phyloP scores from a whole-genome alignment of 371 early-diverging fungal species.

The Rhizomucor miehei region DNA sequence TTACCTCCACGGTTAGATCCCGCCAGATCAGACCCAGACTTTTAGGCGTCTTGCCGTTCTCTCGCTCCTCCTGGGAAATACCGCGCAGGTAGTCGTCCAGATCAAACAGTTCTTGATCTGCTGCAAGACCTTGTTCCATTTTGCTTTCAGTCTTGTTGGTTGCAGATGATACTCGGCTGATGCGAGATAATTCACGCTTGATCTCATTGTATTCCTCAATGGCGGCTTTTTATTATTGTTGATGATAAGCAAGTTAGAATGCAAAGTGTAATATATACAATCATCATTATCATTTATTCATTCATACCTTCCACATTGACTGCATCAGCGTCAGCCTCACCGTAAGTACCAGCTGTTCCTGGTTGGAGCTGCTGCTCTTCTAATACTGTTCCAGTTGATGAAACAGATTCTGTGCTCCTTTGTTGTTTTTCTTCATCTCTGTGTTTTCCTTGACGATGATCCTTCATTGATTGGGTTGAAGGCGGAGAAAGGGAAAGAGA shows the following conservation, averaged over 20 bases:
- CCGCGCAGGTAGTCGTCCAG: conserved; percentile 29
- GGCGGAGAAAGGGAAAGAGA: too few relatives aligned
- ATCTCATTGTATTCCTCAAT: conserved; percentile 41
- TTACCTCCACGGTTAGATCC: conserved; percentile 34
- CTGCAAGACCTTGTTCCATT: conserved; percentile 23
- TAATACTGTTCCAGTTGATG: conserved; percentile 10
- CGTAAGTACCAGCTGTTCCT: conserved; percentile 23
- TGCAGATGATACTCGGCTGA: conserved; percentile 21
- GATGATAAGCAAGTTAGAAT: too few relatives aligned
- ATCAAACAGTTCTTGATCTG: conserved; percentile 26
- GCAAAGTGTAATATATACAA: too few relatives aligned
- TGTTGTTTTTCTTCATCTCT: too few relatives aligned
- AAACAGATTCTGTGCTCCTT: conserved; percentile 1
- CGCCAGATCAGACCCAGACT: conserved; percentile 51
- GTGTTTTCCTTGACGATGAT: too few relatives aligned
- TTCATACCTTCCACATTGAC: conserved; percentile 40
- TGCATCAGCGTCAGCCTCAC: conserved; percentile 43
- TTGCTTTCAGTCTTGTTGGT: conserved; percentile 3
- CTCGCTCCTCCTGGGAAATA: conserved; percentile 1
- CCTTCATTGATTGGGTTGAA: too few relatives aligned
- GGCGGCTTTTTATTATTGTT: conserved; percentile 27
- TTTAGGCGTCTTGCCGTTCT: conserved; percentile 26
- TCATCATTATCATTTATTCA: too few relatives aligned
- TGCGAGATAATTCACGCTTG: conserved; percentile 39
- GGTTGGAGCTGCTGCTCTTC: conserved; percentile 3